Evolutionary conservation across 768 basidiomycete species (phyloP).

Genomic region (Boletus fagicola): DNA sequence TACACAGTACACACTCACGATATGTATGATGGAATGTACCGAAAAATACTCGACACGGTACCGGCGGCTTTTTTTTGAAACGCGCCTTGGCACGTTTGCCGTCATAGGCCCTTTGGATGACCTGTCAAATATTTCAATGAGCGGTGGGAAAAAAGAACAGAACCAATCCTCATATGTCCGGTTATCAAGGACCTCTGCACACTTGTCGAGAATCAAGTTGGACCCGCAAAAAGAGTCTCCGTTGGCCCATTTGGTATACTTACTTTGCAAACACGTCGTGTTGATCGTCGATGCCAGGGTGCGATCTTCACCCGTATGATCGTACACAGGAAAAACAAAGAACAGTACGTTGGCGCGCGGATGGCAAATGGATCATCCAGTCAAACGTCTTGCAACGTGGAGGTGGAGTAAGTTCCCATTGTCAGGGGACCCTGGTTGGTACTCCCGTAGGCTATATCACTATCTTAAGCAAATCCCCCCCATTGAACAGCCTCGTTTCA

Average conservation of each 20-base stretch:
- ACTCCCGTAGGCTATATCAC: not conserved
- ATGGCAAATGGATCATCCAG: not conserved
- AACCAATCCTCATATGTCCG: too few species aligned
- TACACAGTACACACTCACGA: too few species aligned
- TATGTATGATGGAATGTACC: not conserved
- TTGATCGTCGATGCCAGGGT: not conserved
- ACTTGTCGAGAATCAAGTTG: not conserved
- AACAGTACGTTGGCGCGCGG: not conserved
- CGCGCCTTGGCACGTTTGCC: not conserved
- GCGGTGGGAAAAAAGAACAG: too few species aligned
- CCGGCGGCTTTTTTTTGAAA: not conserved
- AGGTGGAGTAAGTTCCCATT: not conserved
- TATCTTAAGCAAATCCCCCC: not conserved
- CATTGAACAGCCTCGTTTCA: not conserved
- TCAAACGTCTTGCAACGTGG: not conserved
- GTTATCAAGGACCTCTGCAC: not conserved
- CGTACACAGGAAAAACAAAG: not conserved
- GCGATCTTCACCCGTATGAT: not conserved
- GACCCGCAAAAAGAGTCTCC: not conserved
- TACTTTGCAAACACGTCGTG: not conserved
- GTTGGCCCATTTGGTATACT: not conserved
- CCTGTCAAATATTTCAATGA: too few species aligned
- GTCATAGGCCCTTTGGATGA: not conserved
- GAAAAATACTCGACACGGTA: not conserved
- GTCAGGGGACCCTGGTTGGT: not conserved